Evolutionary conservation across 106 monocot genomes (phyloP).

Genomic region (Platanthera guangdongensis): DNA sequence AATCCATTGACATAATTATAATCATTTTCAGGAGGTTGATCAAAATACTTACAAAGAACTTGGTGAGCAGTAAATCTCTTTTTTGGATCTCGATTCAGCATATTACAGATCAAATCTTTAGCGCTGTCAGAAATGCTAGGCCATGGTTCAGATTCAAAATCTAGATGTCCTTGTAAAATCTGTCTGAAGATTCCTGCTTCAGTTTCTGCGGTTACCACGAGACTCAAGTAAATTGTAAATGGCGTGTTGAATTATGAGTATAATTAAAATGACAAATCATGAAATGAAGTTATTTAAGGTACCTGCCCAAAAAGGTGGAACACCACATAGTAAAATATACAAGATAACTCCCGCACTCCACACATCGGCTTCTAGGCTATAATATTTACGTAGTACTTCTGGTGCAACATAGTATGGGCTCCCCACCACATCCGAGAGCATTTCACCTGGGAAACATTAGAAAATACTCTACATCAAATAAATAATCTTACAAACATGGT

Average conservation of each 20-base stretch:
- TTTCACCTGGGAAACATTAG: conserved; percentile 35
- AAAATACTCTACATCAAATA: not conserved
- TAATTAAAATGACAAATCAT: not conserved
- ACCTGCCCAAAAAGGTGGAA: conserved; percentile 92
- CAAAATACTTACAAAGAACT: conserved; percentile 67
- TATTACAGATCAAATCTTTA: conserved; percentile 82
- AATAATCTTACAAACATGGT: not conserved
- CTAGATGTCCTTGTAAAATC: conserved; percentile 65
- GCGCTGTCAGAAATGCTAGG: conserved; percentile 77
- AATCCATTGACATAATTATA: not conserved
- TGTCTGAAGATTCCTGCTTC: conserved; percentile 80
- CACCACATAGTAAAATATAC: conserved; percentile 61
- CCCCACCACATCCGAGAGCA: conserved; percentile 78
- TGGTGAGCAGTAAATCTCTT: conserved; percentile 79
- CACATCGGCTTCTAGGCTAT: conserved; percentile 85
- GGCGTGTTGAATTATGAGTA: not conserved
- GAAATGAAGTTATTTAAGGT: not conserved
- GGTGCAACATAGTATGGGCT: conserved; percentile 96
- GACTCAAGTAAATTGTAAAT: conserved; percentile 8
- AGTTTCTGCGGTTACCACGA: conserved; percentile 46
- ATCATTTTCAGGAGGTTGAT: not conserved
- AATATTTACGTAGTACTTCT: conserved; percentile 65
- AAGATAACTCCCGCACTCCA: conserved; percentile 80
- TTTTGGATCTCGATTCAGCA: conserved; percentile 61
- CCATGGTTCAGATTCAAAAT: conserved; percentile 95